phyloP scores from a whole-genome alignment of 169 alveolate genomes.

The Fabrea salina region DNA sequence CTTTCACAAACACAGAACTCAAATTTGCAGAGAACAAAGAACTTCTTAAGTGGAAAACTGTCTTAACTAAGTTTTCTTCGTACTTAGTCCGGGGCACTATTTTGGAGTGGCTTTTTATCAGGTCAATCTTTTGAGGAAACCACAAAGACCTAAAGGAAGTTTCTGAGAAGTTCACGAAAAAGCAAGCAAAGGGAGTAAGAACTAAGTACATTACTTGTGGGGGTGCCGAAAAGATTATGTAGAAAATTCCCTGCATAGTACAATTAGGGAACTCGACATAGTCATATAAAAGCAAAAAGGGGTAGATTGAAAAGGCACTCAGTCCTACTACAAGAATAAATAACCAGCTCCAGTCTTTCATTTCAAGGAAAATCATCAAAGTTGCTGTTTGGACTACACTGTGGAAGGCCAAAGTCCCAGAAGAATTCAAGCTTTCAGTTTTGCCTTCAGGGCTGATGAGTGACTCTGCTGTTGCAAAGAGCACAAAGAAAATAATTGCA shows the following conservation, averaged over 20 bases:
- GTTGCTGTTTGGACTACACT: not conserved
- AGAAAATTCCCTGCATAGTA: not conserved
- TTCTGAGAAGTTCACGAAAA: not conserved
- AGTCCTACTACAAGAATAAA: not conserved
- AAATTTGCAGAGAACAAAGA: not conserved
- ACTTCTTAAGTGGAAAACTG: too few relatives aligned
- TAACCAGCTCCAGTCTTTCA: conserved; percentile 4
- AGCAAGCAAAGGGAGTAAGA: not conserved
- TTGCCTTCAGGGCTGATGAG: not conserved
- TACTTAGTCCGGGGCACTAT: too few relatives aligned
- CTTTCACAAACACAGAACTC: not conserved
- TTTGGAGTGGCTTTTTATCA: too few relatives aligned
- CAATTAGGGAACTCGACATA: not conserved
- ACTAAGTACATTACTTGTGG: too few relatives aligned
- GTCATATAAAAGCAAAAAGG: not conserved
- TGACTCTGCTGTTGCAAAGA: not conserved
- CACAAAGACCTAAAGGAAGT: not conserved
- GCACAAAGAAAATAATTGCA: not conserved
- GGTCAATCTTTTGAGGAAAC: conserved; percentile 6
- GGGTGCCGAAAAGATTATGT: too few relatives aligned
- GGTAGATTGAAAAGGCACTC: not conserved
- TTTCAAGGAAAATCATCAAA: not conserved
- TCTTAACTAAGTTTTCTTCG: too few relatives aligned
- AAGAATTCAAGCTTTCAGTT: not conserved
- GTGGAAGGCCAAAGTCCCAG: conserved; percentile 14